Evolutionary conservation across 352 stramenopile species (phyloP), one percentile per base, ranked within the genome.

Genomic region (Elongisporangium prolatum): DNA sequence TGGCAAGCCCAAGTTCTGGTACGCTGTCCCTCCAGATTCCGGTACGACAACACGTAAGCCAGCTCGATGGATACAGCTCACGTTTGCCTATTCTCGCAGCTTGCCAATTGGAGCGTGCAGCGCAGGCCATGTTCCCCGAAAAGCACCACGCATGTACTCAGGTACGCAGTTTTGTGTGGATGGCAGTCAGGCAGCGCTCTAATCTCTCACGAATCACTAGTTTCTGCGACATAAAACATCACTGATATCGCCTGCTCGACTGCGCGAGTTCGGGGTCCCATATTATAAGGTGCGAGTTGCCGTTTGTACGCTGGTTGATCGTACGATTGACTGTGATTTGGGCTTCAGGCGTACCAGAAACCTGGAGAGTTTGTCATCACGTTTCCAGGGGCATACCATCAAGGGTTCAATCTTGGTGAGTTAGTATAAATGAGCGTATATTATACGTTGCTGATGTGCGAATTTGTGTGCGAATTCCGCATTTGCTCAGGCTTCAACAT

Each of bases 161-260:
- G 69, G 84, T 91, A 63, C 8, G 18, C 5, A 10, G 18, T 21
- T 8, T 34, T 14, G 22, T 44, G 11, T 17, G 28, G 28, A 11
- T 38, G 7, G 7, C 28, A 38, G 28, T 3, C 28, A 38, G 28
- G 7, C 28, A 38, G 28, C 7, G 28, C 28, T 38, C 28, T 38
- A 38, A 38, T 10, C 11, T 44, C 10, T 44, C 11, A 44, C 34
- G 10, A 3, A 17, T 44, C 11, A 38, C 5, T 48, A 98, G 77
- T 97, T 97, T 68, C 72, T 98, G 61, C 88, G 93, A 0, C 93
- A 98, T 77, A 98, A 98, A 62, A 97, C 90, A 18, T 96, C 81
- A 9, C 68, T 98, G 49, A 87, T 98, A 48, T 96, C 89, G 2
- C 91, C 91, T 2, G 63, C 74, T 14, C 68, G 85, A 13, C 76